Base-by-base conservation (phyloP, 73 alveolate species). In the Symbiodinium pilosum region DNA sequence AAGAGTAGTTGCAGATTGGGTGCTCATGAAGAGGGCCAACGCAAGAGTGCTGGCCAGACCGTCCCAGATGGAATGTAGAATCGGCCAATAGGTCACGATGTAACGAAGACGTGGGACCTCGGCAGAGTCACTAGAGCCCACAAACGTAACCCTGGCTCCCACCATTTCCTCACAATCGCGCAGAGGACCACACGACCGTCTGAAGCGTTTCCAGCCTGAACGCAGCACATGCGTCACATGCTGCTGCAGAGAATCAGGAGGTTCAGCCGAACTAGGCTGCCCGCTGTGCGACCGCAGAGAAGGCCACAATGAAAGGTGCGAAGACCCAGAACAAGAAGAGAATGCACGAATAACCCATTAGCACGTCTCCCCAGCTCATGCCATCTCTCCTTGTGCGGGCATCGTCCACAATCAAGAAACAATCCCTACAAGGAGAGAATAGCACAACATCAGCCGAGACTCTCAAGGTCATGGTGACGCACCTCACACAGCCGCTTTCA, bases 251-350 rank as follows among this genome's bases (percentile, higher is more conserved):
- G n/a, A n/a, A n/a, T n/a, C n/a, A n/a, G n/a, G 20, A 20, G 84
- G 84, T 87, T 56, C 56, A 84, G n/a, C n/a, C n/a, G n/a, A n/a
- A n/a, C 81, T 64, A 59, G 51, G 43, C 68, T 24, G 59, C 95
- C 87, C 59, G 59, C 81, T 86, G 97, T 16, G 97, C 97, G 83
- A 91, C 97, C 3, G 97, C 97, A 52, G 97, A 91, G 54, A 91
- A 91, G 77, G 97, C 97, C 75, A 91, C 88, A 64, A 91, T 91
- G 87, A 91, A 91, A 11, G 97, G 97, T 12, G 97, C 97, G 38
- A 91, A 91, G 88, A 42, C 97, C 97, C 97, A 91, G 77, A 91
- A 91, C 12, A 91, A 83, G 88, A 91, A 91, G 88, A 91, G 54
- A 32, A 91, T 91, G 41, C 97, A 91, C 28, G 56, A 43, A 32